A percentile compares a stretch with the other conserved stretches of the same genome.
These are phyloP conservation scores for Chalciporus chontae DNA, from an alignment of 768 basidiomycete genomes.

Conservation along the genomic window DNA sequence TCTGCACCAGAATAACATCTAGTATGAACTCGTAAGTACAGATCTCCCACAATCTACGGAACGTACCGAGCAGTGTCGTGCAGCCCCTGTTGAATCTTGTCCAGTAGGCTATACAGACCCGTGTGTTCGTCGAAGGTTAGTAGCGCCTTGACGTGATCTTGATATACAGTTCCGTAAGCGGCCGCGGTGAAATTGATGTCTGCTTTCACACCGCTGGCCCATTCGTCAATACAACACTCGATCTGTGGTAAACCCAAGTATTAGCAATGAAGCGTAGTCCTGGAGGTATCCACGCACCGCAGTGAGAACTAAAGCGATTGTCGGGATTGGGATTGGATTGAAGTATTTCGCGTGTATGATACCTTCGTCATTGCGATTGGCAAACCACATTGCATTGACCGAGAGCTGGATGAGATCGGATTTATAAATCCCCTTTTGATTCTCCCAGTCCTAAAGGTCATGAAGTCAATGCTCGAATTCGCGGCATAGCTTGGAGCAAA, in stretches of 20 bases:
- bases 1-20: no score
- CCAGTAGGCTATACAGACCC: background rate
- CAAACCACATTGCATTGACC: constrained; percentile 26
- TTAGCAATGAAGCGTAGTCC: background rate
- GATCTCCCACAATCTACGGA: no score
- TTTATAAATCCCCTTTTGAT: constrained; percentile 22
- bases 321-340: constrained; percentile 14
- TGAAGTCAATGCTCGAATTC: no score
- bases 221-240: constrained; percentile 13
- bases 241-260: background rate
- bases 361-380: constrained; percentile 25
- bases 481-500: background rate
- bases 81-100: background rate
- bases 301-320: constrained; percentile 1
- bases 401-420: constrained; percentile 21
- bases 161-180: constrained; percentile 5
- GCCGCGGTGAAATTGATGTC: constrained; percentile 6
- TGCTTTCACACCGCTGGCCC: constrained; percentile 6
- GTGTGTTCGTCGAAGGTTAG: constrained; percentile 1
- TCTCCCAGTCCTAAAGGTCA: background rate
- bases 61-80: background rate
- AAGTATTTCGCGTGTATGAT: constrained; percentile 19
- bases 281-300: background rate
- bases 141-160: constrained; percentile 1
- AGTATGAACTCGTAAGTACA: no score